Base-by-base conservation (phyloP, 1,139 yeast genomes). In the Schwanniomyces etchellsii region DNA sequence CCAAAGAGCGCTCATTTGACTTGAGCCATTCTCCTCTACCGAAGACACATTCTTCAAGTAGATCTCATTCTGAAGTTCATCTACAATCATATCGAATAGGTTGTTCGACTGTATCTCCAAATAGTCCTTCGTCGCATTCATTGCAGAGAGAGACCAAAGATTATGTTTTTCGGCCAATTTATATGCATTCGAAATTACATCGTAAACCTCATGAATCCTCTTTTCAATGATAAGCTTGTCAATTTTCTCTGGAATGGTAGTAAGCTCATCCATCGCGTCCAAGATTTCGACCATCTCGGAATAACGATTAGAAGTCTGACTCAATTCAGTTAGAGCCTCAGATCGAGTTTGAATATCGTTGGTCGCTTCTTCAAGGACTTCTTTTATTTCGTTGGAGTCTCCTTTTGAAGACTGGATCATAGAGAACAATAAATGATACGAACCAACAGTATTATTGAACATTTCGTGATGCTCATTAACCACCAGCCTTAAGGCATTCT, bases 401-500 rank as follows among this genome's bases (percentile, higher is more conserved):
- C 63, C 52, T 43, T 81, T 84, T 4, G 85, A 74, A 20, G 74
- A 68, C 14, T 70, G 57, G 17, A 84, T 60, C 2, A 77, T 62
- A 28, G 72, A 65, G 5, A 80, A 70, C 3, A 80, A 68, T 18
- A 70, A 59, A 33, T 84, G 77, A 48, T 82, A 85, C 0, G 88
- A 78, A 1, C 93, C 93, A 32, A 85, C 75, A 37, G 88, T 78
- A 40, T 78, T 79, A 51, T 85, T 88, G 59, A 89, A 89, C 2
- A 85, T 78, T 50, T 85, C 93, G 52, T 82, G 83, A 49, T 89
- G 81, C 34, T 83, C 84, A 43, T 79, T 81, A 15, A 88, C 96
- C 4, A 89, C 88, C 20, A 61, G 58, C 38, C 81, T 71, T 29
- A 89, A 61, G 13, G 79, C 74, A 18, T 54, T 52, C 18, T 77